Conservation (phyloP, 2,329 filamentous ascomycete species). For the Corniculantispora saksenae region DNA sequence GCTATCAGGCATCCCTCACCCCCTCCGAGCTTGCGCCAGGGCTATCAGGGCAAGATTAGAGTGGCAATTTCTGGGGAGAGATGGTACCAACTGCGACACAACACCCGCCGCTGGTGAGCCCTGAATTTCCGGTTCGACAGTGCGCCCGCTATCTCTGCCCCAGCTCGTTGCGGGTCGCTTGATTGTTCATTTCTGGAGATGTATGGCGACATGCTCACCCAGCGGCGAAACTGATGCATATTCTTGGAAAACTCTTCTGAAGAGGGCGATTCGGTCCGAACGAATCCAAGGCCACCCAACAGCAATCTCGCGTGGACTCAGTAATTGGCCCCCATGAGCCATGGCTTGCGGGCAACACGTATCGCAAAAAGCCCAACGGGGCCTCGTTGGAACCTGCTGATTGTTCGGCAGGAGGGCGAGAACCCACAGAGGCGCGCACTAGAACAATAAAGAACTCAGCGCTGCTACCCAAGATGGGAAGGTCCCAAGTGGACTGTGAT, state of each 20-base stretch:
- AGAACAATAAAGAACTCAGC: conserved; percentile 9
- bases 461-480: conserved; percentile 3
- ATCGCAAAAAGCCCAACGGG: not conserved
- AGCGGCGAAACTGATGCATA: not conserved
- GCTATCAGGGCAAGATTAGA: not conserved
- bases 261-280: not conserved
- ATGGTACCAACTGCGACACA: not conserved
- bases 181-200: conserved; percentile 13
- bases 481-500: not conserved
- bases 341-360: not conserved
- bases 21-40: not conserved
- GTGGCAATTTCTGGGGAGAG: conserved; percentile 11
- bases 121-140: not conserved
- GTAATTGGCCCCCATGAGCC: not conserved
- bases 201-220: conserved; percentile 12
- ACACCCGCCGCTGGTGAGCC: not conserved
- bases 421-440: conserved; percentile 10
- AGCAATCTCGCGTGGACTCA: not conserved
- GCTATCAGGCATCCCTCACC: conserved; percentile 6
- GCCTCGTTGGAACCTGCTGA: not conserved
- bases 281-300: not conserved
- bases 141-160: not conserved
- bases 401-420: not conserved
- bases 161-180: conserved; percentile 4
- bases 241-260: not conserved